Percentiles rank a stretch among this genome's conserved stretches.
Conservation (phyloP, 1,284 basidiomycete species). For the Malassezia cuniculi region DNA sequence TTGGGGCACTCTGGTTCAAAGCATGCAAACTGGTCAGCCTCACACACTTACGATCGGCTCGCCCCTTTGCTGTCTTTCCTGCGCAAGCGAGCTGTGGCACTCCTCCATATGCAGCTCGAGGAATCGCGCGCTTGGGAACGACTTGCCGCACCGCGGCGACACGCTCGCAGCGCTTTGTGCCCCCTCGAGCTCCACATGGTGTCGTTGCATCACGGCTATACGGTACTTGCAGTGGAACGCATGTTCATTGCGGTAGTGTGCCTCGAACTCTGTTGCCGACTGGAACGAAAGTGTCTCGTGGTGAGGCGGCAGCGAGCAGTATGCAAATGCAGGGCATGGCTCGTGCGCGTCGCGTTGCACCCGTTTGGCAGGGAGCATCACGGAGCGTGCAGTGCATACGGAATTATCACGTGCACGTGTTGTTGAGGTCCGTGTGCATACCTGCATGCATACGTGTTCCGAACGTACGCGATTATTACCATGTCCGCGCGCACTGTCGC, state of each 20-base stretch:
- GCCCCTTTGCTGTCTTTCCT: constrained; percentile 62
- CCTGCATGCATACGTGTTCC: not conserved
- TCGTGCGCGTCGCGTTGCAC: no score
- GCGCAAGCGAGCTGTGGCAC: constrained; percentile 68
- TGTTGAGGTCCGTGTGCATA: not conserved
- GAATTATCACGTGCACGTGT: not conserved
- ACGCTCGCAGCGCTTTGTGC: constrained; percentile 37
- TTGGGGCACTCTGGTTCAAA: constrained; percentile 55
- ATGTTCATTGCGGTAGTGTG: constrained; percentile 69
- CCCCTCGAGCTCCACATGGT: no score
- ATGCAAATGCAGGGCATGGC: no score
- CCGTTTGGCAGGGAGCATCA: no score
- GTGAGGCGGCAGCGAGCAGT: constrained; percentile 49
- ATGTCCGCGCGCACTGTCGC: constrained; percentile 34
- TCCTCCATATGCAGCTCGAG: constrained; percentile 73
- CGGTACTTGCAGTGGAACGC: constrained; percentile 68
- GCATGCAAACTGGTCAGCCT: constrained; percentile 61
- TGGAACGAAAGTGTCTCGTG: constrained; percentile 53
- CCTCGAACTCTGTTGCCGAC: constrained; percentile 57
- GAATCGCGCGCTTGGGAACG: constrained; percentile 70
- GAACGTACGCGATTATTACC: not conserved
- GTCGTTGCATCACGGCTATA: no score
- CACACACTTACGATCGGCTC: constrained; percentile 65
- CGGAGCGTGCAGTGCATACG: not conserved
- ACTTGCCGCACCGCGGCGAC: constrained; percentile 54